Evolutionary conservation across 192 early-diverging fungal species (phyloP).

Genomic region (Coemansia sp.): DNA sequence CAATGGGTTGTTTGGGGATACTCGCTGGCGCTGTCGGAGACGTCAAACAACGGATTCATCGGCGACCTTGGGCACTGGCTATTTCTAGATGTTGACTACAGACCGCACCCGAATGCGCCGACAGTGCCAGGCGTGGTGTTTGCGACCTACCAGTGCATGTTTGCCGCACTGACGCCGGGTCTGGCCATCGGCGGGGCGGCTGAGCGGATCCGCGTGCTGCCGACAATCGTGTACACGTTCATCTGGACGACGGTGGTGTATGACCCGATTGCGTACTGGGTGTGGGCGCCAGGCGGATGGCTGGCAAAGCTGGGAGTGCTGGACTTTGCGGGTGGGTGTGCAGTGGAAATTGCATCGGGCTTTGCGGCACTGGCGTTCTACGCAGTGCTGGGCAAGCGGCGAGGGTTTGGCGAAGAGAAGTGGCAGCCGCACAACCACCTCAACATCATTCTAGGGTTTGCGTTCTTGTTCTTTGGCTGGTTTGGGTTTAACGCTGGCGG

Average conservation of each 20-base stretch:
- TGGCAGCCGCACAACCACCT: conserved; percentile 80
- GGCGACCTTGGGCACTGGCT: conserved; percentile 68
- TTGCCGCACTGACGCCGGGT: conserved; percentile 73
- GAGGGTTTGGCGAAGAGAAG: conserved; percentile 59
- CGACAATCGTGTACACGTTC: conserved; percentile 66
- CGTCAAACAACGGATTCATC: conserved; percentile 69
- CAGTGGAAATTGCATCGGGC: conserved; percentile 83
- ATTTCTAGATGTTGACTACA: conserved; percentile 61
- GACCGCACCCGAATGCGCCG: conserved; percentile 61
- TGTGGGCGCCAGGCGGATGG: conserved; percentile 84
- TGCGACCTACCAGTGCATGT: conserved; percentile 81
- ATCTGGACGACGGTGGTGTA: conserved; percentile 75
- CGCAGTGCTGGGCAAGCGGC: conserved; percentile 80
- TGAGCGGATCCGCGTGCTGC: conserved; percentile 73
- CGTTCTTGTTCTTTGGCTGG: conserved; percentile 92
- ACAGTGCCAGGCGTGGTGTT: conserved; percentile 67
- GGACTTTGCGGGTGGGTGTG: conserved; percentile 89
- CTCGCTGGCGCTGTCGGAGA: conserved; percentile 69
- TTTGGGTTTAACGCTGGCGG: conserved; percentile 87
- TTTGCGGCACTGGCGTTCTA: conserved; percentile 81
- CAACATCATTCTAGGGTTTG: conserved; percentile 77
- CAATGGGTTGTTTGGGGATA: conserved; percentile 78
- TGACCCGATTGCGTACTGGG: conserved; percentile 77
- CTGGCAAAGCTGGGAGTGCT: conserved; percentile 70
- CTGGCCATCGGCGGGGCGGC: conserved; percentile 72